Evolutionary conservation across 176 grass and related monocot species (phyloP), one percentile per base, ranked within the genome.

Genomic region (Aegilops tauschii): DNA sequence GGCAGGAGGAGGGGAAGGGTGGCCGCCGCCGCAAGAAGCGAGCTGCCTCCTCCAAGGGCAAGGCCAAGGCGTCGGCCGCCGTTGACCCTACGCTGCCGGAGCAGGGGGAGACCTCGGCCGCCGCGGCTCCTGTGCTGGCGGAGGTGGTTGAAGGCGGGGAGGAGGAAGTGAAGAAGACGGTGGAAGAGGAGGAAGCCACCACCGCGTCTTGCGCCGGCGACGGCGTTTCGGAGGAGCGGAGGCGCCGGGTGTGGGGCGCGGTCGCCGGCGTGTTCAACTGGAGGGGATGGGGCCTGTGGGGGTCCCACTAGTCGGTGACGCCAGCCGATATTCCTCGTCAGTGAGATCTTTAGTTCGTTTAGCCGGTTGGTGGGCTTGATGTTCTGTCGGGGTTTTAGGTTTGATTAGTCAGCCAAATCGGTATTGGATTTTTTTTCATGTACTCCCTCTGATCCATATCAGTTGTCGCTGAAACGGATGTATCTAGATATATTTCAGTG

Each of bases 231-330:
- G 85, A 82, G 63, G 90, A 93, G 49, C 68, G 79, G 18, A 80
- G 79, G 92, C 84, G 88, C 58, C 80, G 90, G 3, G 88, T 86
- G 6, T 88, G 90, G 92, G 87, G 91, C 59, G 64, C 74, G 21
- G 84, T 93, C 69, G 91, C 77, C 50, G 79, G 80, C 45, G 20
- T 89, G 45, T 50, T 90, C 2, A 52, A 12, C 70, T 90, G 61
- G 88, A 71, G 70, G 69, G 29, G 32, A 7, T 86, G 89, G 83
- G n/a, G 71, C 56, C 65, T 66, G 3, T 98, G 78, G 78, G 77
- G 83, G 83, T 35, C 88, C 82, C 82, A 85, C 77, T 86, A 77
- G 62, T 81, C 78, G 50, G 65, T 62, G 52, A 39, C 20, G 42
- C 44, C 0, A 13, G 20, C 13, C 29, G 16, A 8, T 67, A 18